Evolutionary conservation across 768 basidiomycete species (phyloP).

Genomic region (Lanmaoa rubissima): DNA sequence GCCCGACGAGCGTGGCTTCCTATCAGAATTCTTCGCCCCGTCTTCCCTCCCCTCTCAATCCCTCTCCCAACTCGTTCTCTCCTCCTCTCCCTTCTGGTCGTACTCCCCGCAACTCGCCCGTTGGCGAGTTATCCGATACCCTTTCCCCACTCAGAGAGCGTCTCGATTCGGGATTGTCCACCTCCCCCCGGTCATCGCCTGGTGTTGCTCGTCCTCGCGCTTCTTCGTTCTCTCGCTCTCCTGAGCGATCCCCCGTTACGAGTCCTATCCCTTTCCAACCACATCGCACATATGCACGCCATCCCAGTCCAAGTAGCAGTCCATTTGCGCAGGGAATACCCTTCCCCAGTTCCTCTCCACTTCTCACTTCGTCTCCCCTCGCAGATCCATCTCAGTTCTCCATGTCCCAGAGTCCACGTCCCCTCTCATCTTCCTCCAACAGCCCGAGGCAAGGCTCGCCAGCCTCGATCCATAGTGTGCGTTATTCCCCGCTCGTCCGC

Average conservation of each 20-base stretch:
- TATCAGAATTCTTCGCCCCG: constrained; percentile 14
- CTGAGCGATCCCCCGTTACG: constrained; percentile 13
- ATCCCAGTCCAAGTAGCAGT: constrained; percentile 8
- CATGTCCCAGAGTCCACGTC: neutral
- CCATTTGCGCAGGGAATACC: constrained; percentile 11
- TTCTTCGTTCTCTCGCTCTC: constrained; percentile 17
- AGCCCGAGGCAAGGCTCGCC: constrained; percentile 12
- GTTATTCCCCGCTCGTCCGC: neutral
- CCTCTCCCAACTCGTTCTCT: constrained; percentile 10
- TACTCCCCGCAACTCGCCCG: constrained; percentile 8
- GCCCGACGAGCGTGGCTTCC: constrained; percentile 5
- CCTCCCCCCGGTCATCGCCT: constrained; percentile 3
- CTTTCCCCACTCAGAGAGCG: constrained; percentile 21
- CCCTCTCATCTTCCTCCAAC: constrained; percentile 8
- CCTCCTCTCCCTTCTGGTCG: neutral
- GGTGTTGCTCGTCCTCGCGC: neutral
- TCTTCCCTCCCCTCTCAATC: constrained; percentile 28
- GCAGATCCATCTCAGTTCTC: constrained; percentile 2
- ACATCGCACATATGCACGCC: constrained; percentile 4
- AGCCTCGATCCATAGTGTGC: constrained; percentile 8
- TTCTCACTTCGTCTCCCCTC: constrained; percentile 11
- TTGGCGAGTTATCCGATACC: constrained; percentile 13
- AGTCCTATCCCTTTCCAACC: neutral
- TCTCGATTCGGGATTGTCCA: neutral
- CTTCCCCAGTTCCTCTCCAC: constrained; percentile 12